These are phyloP conservation scores for Aspergillus hiratsukae DNA, from an alignment of 2,329 filamentous ascomycete species.

Conservation along the genomic window DNA sequence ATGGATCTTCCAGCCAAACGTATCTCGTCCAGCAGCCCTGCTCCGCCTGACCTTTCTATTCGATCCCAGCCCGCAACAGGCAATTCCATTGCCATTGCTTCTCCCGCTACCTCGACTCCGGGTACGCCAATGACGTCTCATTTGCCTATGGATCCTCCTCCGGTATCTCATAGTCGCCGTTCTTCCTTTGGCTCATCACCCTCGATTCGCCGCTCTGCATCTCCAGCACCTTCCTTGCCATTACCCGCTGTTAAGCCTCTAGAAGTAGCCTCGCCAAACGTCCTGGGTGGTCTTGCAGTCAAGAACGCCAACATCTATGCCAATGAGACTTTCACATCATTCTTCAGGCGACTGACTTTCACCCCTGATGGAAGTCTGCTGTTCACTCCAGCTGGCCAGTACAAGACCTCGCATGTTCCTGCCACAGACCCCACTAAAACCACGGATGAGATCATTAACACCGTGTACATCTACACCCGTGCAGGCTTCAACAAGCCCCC, in stretches of 20 bases:
- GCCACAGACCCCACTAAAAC: slow-evolving; percentile 65
- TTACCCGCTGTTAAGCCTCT: slow-evolving; percentile 93
- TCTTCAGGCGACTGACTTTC: slow-evolving; percentile 90
- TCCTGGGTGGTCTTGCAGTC: slow-evolving; percentile 59
- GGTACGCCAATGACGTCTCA: slow-evolving; percentile 87
- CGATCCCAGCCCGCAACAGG: slow-evolving; percentile 29
- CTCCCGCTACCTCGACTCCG: slow-evolving; percentile 83
- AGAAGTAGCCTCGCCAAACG: slow-evolving; percentile 74
- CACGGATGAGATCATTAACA: slow-evolving; percentile 85
- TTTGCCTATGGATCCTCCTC: slow-evolving; percentile 93
- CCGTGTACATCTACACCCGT: slow-evolving; percentile 95
- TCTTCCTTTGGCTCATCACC: slow-evolving; percentile 81
- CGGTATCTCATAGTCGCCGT: slow-evolving; percentile 85
- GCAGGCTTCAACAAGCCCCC: slow-evolving; percentile 96
- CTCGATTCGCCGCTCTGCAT: slow-evolving; percentile 79
- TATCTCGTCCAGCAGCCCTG: slow-evolving; percentile 87
- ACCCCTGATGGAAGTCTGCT: slow-evolving; percentile 91
- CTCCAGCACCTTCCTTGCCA: slow-evolving; percentile 88
- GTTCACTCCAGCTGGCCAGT: slow-evolving; percentile 92
- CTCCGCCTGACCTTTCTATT: slow-evolving; percentile 68
- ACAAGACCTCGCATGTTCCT: slow-evolving; percentile 71
- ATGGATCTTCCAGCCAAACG: slow-evolving; percentile 90
- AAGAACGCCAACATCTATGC: slow-evolving; percentile 89
- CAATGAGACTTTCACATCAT: slow-evolving; percentile 94
- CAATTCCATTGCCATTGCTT: slow-evolving; percentile 58